Conservation (phyloP, 2,329 filamentous ascomycete species). For the Talaromyces sp. region DNA sequence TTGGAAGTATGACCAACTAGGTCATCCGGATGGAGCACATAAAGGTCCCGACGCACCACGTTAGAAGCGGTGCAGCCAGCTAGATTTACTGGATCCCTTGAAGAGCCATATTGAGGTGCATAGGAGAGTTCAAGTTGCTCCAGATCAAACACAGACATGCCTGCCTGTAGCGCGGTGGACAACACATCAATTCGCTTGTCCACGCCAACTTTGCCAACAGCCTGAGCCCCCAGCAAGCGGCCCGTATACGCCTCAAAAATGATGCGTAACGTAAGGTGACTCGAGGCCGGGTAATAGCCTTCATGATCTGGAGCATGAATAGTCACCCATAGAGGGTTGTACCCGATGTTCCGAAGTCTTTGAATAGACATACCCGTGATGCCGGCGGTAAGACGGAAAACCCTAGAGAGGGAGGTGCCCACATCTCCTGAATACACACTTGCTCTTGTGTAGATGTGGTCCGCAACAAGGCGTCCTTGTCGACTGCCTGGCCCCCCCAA, state of each 20-base stretch:
- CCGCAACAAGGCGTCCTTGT: slow-evolving; percentile 13
- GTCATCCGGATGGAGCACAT: background rate
- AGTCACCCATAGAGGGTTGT: slow-evolving; percentile 15
- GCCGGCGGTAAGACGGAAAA: background rate
- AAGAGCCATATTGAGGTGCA: slow-evolving; percentile 11
- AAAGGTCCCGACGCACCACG: background rate
- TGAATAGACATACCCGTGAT: slow-evolving; percentile 7
- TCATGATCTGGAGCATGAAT: slow-evolving; percentile 10
- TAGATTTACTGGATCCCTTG: slow-evolving; percentile 12
- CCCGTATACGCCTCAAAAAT: slow-evolving; percentile 11
- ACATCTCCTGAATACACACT: slow-evolving; percentile 9
- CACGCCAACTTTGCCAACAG: slow-evolving; percentile 10
- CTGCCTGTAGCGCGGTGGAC: slow-evolving; percentile 14
- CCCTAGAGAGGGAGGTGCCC: slow-evolving; percentile 3
- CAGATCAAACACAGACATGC: slow-evolving; percentile 17
- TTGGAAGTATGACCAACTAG: background rate
- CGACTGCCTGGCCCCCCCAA: slow-evolving; percentile 8
- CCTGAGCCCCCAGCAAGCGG: slow-evolving; percentile 9
- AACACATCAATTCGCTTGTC: slow-evolving; percentile 13
- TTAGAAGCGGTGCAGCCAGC: slow-evolving; percentile 4
- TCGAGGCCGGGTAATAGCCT: slow-evolving; percentile 13
- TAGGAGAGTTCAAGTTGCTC: slow-evolving; percentile 16
- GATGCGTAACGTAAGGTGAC: slow-evolving; percentile 7
- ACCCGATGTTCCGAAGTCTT: slow-evolving; percentile 5
- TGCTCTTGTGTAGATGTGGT: slow-evolving; percentile 10